Evolutionary conservation across 345 rosid species (phyloP), one percentile per base, ranked within the genome.

Genomic region (Pseudoturritis turrita): DNA sequence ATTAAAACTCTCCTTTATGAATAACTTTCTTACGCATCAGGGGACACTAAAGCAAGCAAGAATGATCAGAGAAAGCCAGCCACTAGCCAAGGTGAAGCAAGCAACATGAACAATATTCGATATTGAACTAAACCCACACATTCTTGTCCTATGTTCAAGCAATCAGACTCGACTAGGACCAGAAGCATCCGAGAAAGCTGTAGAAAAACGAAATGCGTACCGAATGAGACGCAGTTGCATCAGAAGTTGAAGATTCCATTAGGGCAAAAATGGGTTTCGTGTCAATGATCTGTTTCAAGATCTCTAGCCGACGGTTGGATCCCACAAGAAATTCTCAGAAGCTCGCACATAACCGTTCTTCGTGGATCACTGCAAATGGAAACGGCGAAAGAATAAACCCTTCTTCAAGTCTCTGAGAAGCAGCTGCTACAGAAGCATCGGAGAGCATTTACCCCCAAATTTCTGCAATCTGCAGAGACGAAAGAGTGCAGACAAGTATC

Each of bases 401-500:
- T 75, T 62, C 26, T 3, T 54, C 50, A 63, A 55, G 64, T 37
- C 31, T 44, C 18, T 61, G 64, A 33, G 13, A 33, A 21, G 10
- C 10, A 29, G 56, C 47, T 59, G 68, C 49, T 49, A 14, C 29
- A 21, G 70, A 62, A 62, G 62, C 64, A 41, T 58, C 56, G 40
- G 18, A 75, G 64, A 75, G 64, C 74, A 75, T 68, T 62, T 59
- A 51, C 79, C 75, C 74, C 70, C 57, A 76, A 44, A 33, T 53
- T 33, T 33, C 70, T 61, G 50, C 29, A 75, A 68, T 60, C 63
- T 61, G 36, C 62, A 50, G 73, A 73, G 18, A 75, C 69, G 73
- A 61, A 75, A 63, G 62, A 50, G 62, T 53, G 45, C 35, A 62
- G 76, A 63, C 69, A 26, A 74, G 66, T 57, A 6, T 74, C 1